Evolutionary conservation across 2,329 filamentous ascomycete genomes (phyloP).

Genomic region (Rasamsonia emersonii): DNA sequence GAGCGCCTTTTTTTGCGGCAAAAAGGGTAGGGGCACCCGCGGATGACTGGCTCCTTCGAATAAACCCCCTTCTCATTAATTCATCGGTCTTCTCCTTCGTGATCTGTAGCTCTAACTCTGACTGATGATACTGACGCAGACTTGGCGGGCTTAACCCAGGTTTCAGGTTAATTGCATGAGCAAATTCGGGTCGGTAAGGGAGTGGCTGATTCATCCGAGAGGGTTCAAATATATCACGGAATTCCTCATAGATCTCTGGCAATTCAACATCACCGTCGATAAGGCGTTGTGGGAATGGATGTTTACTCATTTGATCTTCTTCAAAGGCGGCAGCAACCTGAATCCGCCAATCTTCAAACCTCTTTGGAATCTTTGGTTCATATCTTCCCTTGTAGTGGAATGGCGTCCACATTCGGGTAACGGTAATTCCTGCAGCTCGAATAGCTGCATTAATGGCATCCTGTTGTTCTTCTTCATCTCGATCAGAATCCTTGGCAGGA

Average conservation of each 20-base stretch:
- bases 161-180: background rate
- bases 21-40: background rate
- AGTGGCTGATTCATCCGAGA: background rate
- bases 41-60: background rate
- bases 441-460: background rate
- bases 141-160: background rate
- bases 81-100: background rate
- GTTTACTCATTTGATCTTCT: background rate
- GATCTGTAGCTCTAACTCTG: background rate
- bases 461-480: background rate
- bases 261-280: background rate
- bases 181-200: background rate
- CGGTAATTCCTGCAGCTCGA: background rate
- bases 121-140: background rate
- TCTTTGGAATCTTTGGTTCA: background rate
- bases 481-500: too few species aligned
- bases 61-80: background rate
- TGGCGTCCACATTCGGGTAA: background rate
- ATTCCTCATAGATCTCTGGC: background rate
- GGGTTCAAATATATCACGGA: background rate
- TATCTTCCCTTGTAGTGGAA: background rate
- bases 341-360: background rate
- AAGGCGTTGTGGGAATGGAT: too few species aligned
- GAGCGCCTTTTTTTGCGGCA: slow-evolving; percentile 1
- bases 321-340: background rate